Evolutionary conservation across 2,329 filamentous ascomycete genomes (phyloP), one percentile per base, ranked within the genome.

Genomic region (Acrocalymma vagum): DNA sequence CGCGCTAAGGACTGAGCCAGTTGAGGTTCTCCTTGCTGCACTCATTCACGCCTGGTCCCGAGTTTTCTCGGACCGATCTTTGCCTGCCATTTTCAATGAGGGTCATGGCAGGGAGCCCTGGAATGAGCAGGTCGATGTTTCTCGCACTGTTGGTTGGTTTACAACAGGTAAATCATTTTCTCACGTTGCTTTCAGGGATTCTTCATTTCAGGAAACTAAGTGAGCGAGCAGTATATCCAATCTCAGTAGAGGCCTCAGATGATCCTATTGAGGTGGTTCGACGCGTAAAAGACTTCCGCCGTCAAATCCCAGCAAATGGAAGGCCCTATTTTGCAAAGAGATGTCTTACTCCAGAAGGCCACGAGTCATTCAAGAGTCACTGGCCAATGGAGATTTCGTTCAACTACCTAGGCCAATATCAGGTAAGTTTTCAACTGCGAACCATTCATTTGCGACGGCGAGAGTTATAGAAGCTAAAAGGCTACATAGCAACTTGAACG

Each of bases 61-160:
- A 38, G 76, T 74, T 0, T 85, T 85, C 40, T 68, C 71, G 3
- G 79, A 84, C 38, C 71, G 81, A n/a, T 41, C 53, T 1, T 55
- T 72, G 0, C 82, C 81, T 0, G 73, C 76, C 1, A 60, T 84
- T 1, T 85, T 65, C 50, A 64, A 60, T 20, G 67, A 71, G 48
- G 66, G 66, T 0, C 67, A 71, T 43, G 68, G 68, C 2, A 52
- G 67, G 13, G 68, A 70, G 32, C 62, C 62, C 0, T 72, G 72
- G 45, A 73, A 72, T 27, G 57, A 65, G 0, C 71, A 76, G 1
- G 70, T 78, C 11, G 78, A 84, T 55, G 73, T 83, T 2, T 74
- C 76, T 4, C 73, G 80, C 37, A 84, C 81, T 0, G 79, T 84
- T 0, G 82, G 81, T 4, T 84, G 80, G 80, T 83, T 84, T 47